phyloP scores from a whole-genome alignment of 495 filamentous ascomycete genomes.

The Aspergillus egyptiacus region DNA sequence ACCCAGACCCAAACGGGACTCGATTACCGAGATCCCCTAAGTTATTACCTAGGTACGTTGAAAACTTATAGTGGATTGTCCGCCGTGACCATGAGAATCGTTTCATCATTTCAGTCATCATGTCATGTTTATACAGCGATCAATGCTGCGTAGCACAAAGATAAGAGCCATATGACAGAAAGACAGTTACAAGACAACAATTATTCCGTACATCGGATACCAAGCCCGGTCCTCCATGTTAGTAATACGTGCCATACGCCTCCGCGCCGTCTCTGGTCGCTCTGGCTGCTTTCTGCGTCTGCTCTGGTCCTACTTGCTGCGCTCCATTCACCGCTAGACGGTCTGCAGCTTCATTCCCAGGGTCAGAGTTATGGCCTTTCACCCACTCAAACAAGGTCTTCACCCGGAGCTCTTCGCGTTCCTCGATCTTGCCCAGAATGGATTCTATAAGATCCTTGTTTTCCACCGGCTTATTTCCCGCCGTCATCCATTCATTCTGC shows the following conservation, averaged over 20 bases:
- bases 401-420: slow-evolving; percentile 53
- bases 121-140: background rate
- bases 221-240: background rate
- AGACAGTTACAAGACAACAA: too few species aligned
- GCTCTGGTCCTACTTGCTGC: slow-evolving; percentile 30
- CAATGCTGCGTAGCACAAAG: background rate
- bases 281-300: background rate
- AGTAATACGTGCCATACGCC: background rate
- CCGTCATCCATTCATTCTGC: slow-evolving; percentile 71
- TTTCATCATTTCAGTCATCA: too few species aligned
- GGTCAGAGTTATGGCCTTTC: slow-evolving; percentile 66
- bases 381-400: slow-evolving; percentile 77
- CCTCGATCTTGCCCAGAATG: slow-evolving; percentile 65
- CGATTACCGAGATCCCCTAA: too few species aligned
- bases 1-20: background rate
- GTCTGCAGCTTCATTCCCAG: slow-evolving; percentile 78
- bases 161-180: too few species aligned
- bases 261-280: background rate
- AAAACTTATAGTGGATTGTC: too few species aligned
- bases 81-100: too few species aligned
- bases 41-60: too few species aligned
- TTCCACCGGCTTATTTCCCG: slow-evolving; percentile 63
- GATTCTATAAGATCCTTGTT: slow-evolving; percentile 78
- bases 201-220: too few species aligned
- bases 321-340: slow-evolving; percentile 62